A percentile compares a stretch with the other conserved stretches of the same genome.
phyloP scores from a whole-genome alignment of 495 filamentous ascomycete species.

The Glonium stellatum region DNA sequence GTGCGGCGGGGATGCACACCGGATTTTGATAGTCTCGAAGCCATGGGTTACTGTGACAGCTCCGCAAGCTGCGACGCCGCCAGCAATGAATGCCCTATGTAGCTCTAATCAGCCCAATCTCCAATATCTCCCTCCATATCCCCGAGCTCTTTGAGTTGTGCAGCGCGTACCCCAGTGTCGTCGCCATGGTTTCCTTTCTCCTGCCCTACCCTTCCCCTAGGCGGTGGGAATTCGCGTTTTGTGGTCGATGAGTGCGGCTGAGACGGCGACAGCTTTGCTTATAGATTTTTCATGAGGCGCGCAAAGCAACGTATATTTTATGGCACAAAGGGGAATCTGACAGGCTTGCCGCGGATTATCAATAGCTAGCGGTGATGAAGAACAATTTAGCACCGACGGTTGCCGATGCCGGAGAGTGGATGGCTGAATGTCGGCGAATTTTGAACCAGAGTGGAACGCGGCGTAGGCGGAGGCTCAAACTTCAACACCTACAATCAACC shows the following conservation, averaged over 20 bases:
- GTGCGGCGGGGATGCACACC: constrained; percentile 44
- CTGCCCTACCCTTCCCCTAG: too few relatives aligned
- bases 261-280: not conserved
- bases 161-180: constrained; percentile 25
- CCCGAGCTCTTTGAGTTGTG: not conserved
- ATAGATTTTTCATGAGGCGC: not conserved
- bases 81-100: constrained; percentile 72
- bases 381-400: not conserved
- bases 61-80: constrained; percentile 92
- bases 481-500: too few relatives aligned
- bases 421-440: constrained; percentile 3
- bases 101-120: constrained; percentile 1
- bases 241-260: not conserved
- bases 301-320: not conserved
- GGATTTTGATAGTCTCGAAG: constrained; percentile 98
- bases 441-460: not conserved
- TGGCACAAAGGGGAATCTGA: not conserved
- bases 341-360: not conserved
- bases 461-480: too few relatives aligned
- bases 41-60: constrained; percentile 97
- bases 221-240: too few relatives aligned
- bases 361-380: not conserved
- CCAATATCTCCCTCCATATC: not conserved
- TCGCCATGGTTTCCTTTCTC: constrained; percentile 26
- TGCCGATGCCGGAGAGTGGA: not conserved